Evolutionary conservation across 1,284 basidiomycete genomes (phyloP), one percentile per base, ranked within the genome.

Genomic region (Ceratorhiza oryzae-sativae): DNA sequence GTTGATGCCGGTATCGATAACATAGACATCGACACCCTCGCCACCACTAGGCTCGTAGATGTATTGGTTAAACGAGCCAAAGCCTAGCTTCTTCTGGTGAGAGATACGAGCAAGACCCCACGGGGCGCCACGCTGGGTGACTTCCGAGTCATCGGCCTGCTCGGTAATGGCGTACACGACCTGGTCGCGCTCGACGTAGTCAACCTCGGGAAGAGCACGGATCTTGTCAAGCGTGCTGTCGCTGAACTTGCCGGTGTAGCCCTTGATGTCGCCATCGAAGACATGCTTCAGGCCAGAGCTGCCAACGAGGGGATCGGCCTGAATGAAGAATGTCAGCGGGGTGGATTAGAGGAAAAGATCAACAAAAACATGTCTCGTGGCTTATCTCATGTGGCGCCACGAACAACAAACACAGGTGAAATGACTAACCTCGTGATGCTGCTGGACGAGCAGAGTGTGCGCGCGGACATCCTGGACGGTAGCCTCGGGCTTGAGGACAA

Each of bases 91-190:
- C 25, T 84, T 77, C 71, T 95, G 90, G 83, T 99, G 97, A 76
- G 94, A 96, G 79, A 99, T 88, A 73, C 97, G 93, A 58, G 97
- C 96, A 48, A 99, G 90, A 80, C 97, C 95, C 97, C 97, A 98
- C 71, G 97, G 95, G 25, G 97, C 94, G 36, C 85, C 82, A 72
- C 82, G 89, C 86, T 98, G 93, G 4, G 83, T 80, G 67, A 77
- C 76, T 53, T 73, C 48, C 46, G 74, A 45, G 9, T 45, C 42
- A 45, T 45, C 62, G 74, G 51, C 73, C 72, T 76, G 78, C 55
- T 83, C 76, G 1, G 90, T 88, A 75, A 87, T 86, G 15, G 92
- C 90, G 76, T 84, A 86, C 25, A 97, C 92, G 76, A 95, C 84
- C 83, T 97, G 94, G 83, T 99, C 97, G 74, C 85, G 87, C 84